Base-by-base conservation (phyloP, 345 rosid genomes). In the Acer saccharum region DNA sequence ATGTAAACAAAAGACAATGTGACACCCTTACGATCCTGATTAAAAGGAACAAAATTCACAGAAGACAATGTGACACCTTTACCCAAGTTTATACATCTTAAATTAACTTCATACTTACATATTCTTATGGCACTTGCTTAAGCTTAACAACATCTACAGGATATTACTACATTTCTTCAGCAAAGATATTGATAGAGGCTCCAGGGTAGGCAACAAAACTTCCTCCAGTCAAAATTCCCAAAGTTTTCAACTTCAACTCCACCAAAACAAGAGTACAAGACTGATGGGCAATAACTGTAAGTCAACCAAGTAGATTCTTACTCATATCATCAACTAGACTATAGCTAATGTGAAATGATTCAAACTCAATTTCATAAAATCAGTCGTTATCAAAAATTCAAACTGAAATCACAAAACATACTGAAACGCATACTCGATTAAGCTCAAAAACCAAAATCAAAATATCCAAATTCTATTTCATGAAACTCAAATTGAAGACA, bases 401-500 rank as follows among this genome's bases (percentile, higher is more conserved):
- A n/a, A 21, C 3, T 4, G 20, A 39, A 60, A 39, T 3, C 25
- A 20, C 55, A 10, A 27, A 54, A 17, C 6, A 10, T 39, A 21
- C 39, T 64, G 27, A 43, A 21, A 46, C 44, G 43, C 17, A 4
- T 25, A 63, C 44, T 21, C 44, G 21, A 3, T 11, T 55, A 43
- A 41, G n/a, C 23, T 21, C 7, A 14, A 61, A 44, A 74, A 21
- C 13, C 68, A 43, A 43, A 27, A 27, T 65, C 10, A n/a, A 48
- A 39, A 3, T 43, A 27, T 72, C 74, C 23, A 62, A 66, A 17
- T 13, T 35, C 61, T 16, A 43, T 13, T 12, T 41, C 14, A 72
- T 61, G 16, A 76, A 71, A 20, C 10, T 23, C 67, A 65, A 75
- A 64, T 80, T 75, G 27, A 58, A 71, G 20, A 18, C 7, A 44